Percentiles rank a stretch among this genome's conserved stretches.
Conservation (phyloP, 257 asterid species). For the Coffea canephora region DNA sequence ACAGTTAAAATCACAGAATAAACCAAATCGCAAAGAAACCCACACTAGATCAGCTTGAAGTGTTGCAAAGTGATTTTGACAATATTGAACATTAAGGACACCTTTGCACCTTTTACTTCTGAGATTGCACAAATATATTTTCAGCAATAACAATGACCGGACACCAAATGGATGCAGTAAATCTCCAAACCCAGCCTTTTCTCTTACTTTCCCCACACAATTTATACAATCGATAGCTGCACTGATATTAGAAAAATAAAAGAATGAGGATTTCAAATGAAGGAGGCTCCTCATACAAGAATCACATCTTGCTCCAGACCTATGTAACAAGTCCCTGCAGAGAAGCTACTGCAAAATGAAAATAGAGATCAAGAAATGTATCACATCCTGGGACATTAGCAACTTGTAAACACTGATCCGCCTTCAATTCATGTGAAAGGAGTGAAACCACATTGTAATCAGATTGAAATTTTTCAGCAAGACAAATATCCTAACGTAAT, state of each 20-base stretch:
- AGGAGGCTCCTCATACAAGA: slow-evolving; percentile 2
- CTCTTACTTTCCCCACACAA: not conserved
- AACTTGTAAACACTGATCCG: not conserved
- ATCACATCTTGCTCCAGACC: not conserved
- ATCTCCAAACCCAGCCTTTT: not conserved
- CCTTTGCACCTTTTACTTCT: not conserved
- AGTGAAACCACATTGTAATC: not conserved
- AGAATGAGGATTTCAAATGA: not conserved
- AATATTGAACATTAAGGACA: not conserved
- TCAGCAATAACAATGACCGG: not conserved
- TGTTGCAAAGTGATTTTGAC: not conserved
- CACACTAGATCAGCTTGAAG: not conserved
- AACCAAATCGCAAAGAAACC: not conserved
- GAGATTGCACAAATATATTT: not conserved
- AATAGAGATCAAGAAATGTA: not conserved
- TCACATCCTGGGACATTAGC: not conserved
- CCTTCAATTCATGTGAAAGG: not conserved
- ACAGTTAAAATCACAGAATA: not conserved
- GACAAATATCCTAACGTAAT: not conserved
- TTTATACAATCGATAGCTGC: not conserved
- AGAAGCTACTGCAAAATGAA: not conserved
- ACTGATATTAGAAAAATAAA: not conserved
- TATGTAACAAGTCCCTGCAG: not conserved
- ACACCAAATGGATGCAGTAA: not conserved
- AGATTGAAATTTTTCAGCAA: not conserved